Evolutionary conservation across 2,329 filamentous ascomycete genomes (phyloP).

Genomic region (Sporothrix globosa): DNA sequence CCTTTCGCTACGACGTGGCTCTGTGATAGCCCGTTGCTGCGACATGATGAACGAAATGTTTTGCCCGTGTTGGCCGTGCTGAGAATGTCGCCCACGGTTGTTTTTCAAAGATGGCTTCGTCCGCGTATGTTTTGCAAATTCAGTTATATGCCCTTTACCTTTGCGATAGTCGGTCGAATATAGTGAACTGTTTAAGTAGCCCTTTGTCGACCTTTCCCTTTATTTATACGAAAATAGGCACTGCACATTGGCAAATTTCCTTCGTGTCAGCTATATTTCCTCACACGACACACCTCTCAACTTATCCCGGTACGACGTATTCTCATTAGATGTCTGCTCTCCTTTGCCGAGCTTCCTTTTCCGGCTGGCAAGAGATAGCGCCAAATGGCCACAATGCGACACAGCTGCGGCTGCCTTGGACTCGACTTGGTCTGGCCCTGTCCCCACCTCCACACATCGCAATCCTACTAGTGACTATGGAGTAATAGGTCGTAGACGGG

Average conservation of each 20-base stretch:
- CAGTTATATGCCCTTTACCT: too few species aligned
- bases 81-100: too few species aligned
- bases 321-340: background rate
- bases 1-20: background rate
- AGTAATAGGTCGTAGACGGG: too few species aligned
- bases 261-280: too few species aligned
- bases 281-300: too few species aligned
- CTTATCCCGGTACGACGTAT: background rate
- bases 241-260: too few species aligned
- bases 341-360: constrained; percentile 16
- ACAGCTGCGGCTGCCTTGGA: background rate
- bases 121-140: too few species aligned
- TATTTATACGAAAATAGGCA: background rate
- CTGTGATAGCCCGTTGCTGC: background rate
- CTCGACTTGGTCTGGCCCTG: constrained; percentile 6
- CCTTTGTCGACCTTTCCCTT: too few species aligned
- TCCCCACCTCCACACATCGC: constrained; percentile 3
- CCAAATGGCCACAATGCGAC: constrained; percentile 7
- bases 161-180: too few species aligned
- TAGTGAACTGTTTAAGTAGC: too few species aligned
- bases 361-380: constrained; percentile 25
- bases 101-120: too few species aligned
- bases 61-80: background rate
- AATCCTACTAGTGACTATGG: background rate
- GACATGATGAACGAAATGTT: background rate